phyloP scores from a whole-genome alignment of 2,329 filamentous ascomycete species.

The Orbilia blumenaviensis region DNA sequence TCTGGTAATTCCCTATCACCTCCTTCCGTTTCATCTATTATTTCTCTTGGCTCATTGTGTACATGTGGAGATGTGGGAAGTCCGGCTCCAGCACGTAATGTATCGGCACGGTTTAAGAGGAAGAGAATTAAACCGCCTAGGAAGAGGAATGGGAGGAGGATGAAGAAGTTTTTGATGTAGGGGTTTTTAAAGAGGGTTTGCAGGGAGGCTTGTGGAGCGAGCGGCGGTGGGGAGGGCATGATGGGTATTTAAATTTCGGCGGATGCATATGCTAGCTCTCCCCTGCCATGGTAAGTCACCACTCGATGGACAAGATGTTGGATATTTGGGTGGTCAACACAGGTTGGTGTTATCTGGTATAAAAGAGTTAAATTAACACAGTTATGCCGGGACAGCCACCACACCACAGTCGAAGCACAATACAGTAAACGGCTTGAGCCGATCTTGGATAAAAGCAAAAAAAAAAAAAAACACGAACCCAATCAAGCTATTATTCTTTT shows the following conservation, averaged over 20 bases:
- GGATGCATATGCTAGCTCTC: constrained; percentile 10
- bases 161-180: constrained; percentile 47
- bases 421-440: no score
- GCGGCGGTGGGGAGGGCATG: constrained; percentile 10
- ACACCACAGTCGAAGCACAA: no score
- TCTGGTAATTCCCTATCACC: background rate
- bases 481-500: no score
- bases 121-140: constrained; percentile 47
- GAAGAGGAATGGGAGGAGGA: constrained; percentile 48
- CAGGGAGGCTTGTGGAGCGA: background rate
- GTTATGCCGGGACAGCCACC: no score
- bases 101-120: constrained; percentile 42
- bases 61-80: constrained; percentile 8
- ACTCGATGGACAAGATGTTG: background rate
- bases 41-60: background rate
- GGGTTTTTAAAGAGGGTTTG: constrained; percentile 33
- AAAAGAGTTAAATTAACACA: no score
- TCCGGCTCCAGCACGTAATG: constrained; percentile 41
- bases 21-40: background rate
- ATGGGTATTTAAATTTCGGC: background rate
- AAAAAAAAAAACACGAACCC: no score
- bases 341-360: no score
- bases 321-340: background rate
- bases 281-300: no score
- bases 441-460: no score